Evolutionary conservation across 2,329 filamentous ascomycete species (phyloP).

Genomic region (Stemphylium beticola): DNA sequence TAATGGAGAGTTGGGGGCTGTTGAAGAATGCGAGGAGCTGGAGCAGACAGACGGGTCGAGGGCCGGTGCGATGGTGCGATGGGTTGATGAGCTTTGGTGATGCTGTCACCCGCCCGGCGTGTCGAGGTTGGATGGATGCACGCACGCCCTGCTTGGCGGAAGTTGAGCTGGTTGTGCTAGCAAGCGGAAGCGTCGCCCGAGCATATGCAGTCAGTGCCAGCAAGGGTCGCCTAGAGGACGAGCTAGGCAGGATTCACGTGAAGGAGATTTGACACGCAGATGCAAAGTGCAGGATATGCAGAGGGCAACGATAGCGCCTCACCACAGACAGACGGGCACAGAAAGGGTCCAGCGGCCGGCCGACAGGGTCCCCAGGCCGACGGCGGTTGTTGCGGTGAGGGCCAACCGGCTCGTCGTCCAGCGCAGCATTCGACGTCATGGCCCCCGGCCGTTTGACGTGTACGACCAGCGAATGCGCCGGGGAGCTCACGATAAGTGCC

Average conservation of each 20-base stretch:
- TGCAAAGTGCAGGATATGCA: too few relatives aligned
- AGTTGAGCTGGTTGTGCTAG: constrained; percentile 12
- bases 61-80: constrained; percentile 15
- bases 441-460: constrained; percentile 11
- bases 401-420: constrained; percentile 2
- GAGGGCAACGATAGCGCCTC: too few relatives aligned
- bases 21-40: constrained; percentile 18
- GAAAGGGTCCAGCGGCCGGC: constrained; percentile 3
- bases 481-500: constrained; percentile 5
- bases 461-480: constrained; percentile 8
- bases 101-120: constrained; percentile 9
- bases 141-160: constrained; percentile 9
- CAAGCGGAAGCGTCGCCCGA: constrained; percentile 11
- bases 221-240: constrained; percentile 5
- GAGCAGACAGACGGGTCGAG: constrained; percentile 11
- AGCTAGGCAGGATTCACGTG: background rate
- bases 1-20: background rate
- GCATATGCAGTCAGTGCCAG: constrained; percentile 6
- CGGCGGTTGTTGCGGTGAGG: background rate
- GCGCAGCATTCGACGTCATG: constrained; percentile 8
- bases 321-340: too few relatives aligned
- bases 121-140: constrained; percentile 9
- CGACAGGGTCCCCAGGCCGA: background rate
- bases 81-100: constrained; percentile 13
- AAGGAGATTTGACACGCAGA: background rate